These are phyloP conservation scores for Iodosphaeria phyllophila DNA, from an alignment of 2,329 filamentous ascomycete species.

Conservation along the genomic window DNA sequence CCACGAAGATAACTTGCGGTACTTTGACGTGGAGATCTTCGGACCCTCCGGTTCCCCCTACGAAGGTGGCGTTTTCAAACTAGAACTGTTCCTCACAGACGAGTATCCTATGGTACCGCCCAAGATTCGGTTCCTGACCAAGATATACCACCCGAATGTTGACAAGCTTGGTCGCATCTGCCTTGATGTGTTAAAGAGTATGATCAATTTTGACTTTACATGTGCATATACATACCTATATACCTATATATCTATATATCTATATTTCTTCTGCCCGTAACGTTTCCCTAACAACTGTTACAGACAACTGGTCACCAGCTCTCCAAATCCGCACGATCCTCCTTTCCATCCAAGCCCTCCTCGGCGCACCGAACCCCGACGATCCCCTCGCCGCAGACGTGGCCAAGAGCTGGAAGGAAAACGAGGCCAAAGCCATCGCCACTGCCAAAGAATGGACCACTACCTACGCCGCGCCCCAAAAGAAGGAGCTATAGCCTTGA, in stretches of 20 bases:
- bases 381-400: conserved; percentile 97
- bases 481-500: too few species aligned
- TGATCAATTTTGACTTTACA: conserved; percentile 9
- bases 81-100: conserved; percentile 92
- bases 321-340: conserved; percentile 96
- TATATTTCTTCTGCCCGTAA: neutral
- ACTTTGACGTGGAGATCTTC: conserved; percentile 95
- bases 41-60: conserved; percentile 86
- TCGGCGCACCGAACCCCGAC: conserved; percentile 92
- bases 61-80: conserved; percentile 94
- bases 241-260: neutral
- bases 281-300: conserved; percentile 2
- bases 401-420: conserved; percentile 94
- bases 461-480: conserved; percentile 55
- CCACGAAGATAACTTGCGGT: conserved; percentile 91
- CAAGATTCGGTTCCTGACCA: conserved; percentile 95
- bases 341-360: conserved; percentile 91
- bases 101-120: conserved; percentile 99
- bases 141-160: conserved; percentile 98
- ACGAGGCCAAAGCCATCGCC: conserved; percentile 79
- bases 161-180: conserved; percentile 96
- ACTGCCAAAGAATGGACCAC: conserved; percentile 86
- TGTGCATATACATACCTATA: conserved; percentile 1
- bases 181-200: conserved; percentile 92
- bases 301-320: conserved; percentile 97